phyloP scores from a whole-genome alignment of 148 eudicot genomes.

The Dysphania ambrosioides region DNA sequence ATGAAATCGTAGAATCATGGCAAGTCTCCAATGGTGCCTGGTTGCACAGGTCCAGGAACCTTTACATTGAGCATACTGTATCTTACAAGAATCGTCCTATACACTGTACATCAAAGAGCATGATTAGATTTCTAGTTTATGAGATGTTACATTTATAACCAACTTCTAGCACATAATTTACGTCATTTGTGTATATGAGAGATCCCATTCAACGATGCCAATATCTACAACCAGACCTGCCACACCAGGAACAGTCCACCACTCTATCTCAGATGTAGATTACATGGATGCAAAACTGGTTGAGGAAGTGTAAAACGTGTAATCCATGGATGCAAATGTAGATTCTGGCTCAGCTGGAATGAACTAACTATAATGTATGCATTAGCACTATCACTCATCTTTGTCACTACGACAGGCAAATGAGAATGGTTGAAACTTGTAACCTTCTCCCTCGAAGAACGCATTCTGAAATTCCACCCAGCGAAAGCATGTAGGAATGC shows the following conservation, averaged over 20 bases:
- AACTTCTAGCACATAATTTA: background rate
- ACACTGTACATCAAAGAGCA: background rate
- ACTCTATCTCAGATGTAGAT: constrained; percentile 15
- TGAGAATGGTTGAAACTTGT: constrained; percentile 51
- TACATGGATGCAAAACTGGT: background rate
- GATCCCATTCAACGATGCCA: constrained; percentile 7
- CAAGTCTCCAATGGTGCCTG: background rate
- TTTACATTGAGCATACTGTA: no score
- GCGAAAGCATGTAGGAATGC: constrained; percentile 59
- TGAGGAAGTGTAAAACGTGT: constrained; percentile 1
- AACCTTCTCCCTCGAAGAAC: constrained; percentile 55
- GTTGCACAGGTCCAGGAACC: no score
- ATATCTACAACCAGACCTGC: background rate
- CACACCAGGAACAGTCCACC: background rate
- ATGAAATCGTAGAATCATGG: background rate
- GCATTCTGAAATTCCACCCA: constrained; percentile 61
- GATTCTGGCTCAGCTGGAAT: background rate
- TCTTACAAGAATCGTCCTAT: background rate
- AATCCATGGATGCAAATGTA: background rate
- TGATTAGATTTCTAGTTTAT: no score
- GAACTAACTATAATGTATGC: constrained; percentile 11
- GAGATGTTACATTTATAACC: background rate
- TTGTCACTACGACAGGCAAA: constrained; percentile 35
- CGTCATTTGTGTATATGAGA: background rate
- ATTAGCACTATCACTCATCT: constrained; percentile 27